Base-by-base conservation (phyloP, 2,329 filamentous ascomycete species). In the Arthrobotrys sphaeroides region DNA sequence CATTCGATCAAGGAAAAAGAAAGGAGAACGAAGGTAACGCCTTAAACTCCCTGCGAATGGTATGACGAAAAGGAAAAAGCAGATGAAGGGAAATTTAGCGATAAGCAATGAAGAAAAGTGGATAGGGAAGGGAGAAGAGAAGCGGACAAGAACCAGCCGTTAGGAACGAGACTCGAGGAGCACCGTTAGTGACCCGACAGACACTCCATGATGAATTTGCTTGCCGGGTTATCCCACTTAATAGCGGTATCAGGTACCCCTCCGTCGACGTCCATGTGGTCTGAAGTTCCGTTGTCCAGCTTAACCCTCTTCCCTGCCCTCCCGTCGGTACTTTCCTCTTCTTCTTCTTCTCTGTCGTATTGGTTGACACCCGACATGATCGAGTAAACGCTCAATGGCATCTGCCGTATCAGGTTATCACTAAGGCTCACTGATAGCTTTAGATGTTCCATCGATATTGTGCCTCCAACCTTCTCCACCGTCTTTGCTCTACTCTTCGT, bases 361-460 rank as follows among this genome's bases (percentile, higher is more conserved):
- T 67, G 66, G 24, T 67, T 67, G 18, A 55, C 33, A 10, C 64
- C 68, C 3, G 66, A 62, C 43, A 70, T 33, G 43, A 77, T 77
- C n/a, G 66, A 61, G 24, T 77, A 51, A 24, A 77, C 67, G n/a
- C 61, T 66, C 51, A 77, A 51, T 42, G 73, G 73, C 73, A 77
- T 77, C 66, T 77, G 73, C 16, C 73, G 62, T 62, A 77, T 67
- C 73, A 77, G 51, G 33, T 77, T 77, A 61, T 77, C 73, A 33
- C 73, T 72, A 38, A 77, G 36, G 33, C 67, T 53, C 10, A 77
- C 61, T 6, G 65, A 66, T 16, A 77, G 36, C 38, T 51, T 65
- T 10, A 77, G 24, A 47, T 77, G 73, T 40, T 77, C 73, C 66
- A 77, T 77, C 20, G 65, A 70, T 47, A 77, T 70, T 18, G 73